Percentiles rank a stretch among this genome's conserved stretches.
phyloP scores from a whole-genome alignment of 2,329 filamentous ascomycete genomes.

The Fusarium longipes region DNA sequence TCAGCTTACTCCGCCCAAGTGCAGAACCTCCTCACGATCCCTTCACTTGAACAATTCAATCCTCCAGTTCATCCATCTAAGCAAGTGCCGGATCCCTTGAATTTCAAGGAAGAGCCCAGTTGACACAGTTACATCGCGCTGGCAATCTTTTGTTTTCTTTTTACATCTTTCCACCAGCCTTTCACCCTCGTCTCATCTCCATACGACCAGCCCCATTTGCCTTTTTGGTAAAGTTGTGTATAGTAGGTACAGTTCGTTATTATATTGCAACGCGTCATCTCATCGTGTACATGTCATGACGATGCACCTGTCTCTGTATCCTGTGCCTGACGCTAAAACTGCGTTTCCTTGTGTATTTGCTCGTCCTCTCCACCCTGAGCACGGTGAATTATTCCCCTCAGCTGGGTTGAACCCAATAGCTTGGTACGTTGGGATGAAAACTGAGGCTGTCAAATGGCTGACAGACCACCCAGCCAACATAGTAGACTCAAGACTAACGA shows the following conservation, averaged over 20 bases:
- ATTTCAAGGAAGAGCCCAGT: constrained; percentile 35
- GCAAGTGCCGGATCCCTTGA: constrained; percentile 38
- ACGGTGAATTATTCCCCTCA: constrained; percentile 11
- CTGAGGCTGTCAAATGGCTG: constrained; percentile 13
- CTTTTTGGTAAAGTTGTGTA: constrained; percentile 29
- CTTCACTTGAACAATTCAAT: neutral
- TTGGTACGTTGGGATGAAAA: constrained; percentile 12
- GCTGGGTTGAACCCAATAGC: constrained; percentile 16
- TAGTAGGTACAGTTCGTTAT: constrained; percentile 8
- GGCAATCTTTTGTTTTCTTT: constrained; percentile 20
- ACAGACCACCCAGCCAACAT: neutral
- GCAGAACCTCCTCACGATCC: constrained; percentile 21
- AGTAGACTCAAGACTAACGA: neutral
- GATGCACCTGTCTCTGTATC: constrained; percentile 5
- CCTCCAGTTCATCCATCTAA: constrained; percentile 11
- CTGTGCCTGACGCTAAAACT: constrained; percentile 1
- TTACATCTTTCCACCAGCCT: constrained; percentile 25
- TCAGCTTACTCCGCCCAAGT: constrained; percentile 14
- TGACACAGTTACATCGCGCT: constrained; percentile 39
- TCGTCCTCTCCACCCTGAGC: constrained; percentile 16
- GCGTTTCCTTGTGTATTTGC: neutral
- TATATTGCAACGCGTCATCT: constrained; percentile 35
- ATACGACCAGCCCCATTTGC: constrained; percentile 37
- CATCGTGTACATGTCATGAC: constrained; percentile 26
- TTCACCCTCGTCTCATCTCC: constrained; percentile 38